Evolutionary conservation across 2,329 filamentous ascomycete genomes (phyloP).

Genomic region (Fusarium falciforme): DNA sequence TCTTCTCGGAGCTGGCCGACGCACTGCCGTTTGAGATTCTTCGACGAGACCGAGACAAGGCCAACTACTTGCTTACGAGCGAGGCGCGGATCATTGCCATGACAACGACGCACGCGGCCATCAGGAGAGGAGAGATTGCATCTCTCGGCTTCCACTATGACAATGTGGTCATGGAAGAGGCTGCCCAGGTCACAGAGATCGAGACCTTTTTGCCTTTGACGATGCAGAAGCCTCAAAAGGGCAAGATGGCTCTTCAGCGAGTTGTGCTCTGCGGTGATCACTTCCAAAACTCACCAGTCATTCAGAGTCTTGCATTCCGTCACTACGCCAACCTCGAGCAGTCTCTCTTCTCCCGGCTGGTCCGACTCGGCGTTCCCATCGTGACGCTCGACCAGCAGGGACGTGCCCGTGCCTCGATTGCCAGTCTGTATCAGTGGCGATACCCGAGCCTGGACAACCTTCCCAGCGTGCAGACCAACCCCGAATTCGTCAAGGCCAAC

Average conservation of each 20-base stretch:
- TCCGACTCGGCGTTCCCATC: constrained; percentile 91
- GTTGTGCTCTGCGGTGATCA: constrained; percentile 96
- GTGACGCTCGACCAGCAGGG: constrained; percentile 94
- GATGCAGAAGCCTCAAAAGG: constrained; percentile 83
- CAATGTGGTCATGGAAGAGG: constrained; percentile 98
- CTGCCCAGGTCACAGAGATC: constrained; percentile 96
- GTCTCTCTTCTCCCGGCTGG: constrained; percentile 90
- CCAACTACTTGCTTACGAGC: constrained; percentile 93
- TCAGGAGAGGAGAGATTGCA: constrained; percentile 90
- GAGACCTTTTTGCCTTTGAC: constrained; percentile 96
- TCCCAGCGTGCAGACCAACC: constrained; percentile 73
- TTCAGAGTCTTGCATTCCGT: constrained; percentile 93
- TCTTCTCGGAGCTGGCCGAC: constrained; percentile 93
- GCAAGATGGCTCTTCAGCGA: constrained; percentile 81
- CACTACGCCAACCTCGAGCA: constrained; percentile 97
- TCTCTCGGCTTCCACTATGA: constrained; percentile 96
- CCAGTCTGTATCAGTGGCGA: constrained; percentile 92
- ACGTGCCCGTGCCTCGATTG: constrained; percentile 86
- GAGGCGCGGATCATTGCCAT: constrained; percentile 98
- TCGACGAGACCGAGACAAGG: constrained; percentile 87
- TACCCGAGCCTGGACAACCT: constrained; percentile 86
- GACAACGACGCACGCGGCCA: constrained; percentile 98
- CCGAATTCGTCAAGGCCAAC: constrained; percentile 85
- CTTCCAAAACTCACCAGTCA: constrained; percentile 94
- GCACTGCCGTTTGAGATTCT: constrained; percentile 96